Percentiles rank a stretch among this genome's conserved stretches.
Conservation (phyloP, 208 protist species). For the Wallacemonas sp. region DNA sequence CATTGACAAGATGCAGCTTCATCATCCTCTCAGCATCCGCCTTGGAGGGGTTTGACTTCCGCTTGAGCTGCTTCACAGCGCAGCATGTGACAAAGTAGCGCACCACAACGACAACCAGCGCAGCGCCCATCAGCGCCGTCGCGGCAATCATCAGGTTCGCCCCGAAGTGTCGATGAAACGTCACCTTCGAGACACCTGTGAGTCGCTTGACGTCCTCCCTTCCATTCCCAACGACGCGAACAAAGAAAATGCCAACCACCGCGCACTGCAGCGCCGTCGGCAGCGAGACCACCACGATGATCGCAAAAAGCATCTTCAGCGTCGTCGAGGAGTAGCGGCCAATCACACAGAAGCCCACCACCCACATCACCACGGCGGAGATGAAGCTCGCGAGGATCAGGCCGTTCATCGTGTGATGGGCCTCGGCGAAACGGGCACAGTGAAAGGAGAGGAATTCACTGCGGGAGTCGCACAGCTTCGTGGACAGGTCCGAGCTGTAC, state of each 20-base stretch:
- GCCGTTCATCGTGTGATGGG: slow-evolving; percentile 49
- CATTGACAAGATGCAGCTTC: slow-evolving; percentile 58
- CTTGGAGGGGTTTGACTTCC: slow-evolving; percentile 20
- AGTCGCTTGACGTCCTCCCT: slow-evolving; percentile 18
- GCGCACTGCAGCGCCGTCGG: slow-evolving; percentile 49
- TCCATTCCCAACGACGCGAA: slow-evolving; percentile 34
- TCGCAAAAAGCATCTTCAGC: slow-evolving; percentile 22
- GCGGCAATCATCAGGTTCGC: slow-evolving; percentile 46
- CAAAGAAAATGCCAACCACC: slow-evolving; percentile 45
- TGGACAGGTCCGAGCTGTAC: slow-evolving; percentile 18
- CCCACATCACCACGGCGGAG: slow-evolving; percentile 29
- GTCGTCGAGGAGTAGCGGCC: slow-evolving; percentile 35
- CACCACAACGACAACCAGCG: slow-evolving; percentile 26
- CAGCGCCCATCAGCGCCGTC: slow-evolving; percentile 32
- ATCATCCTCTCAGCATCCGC: slow-evolving; percentile 42
- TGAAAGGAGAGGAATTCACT: slow-evolving; percentile 23
- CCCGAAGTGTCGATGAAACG: slow-evolving; percentile 31
- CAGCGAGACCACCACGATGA: slow-evolving; percentile 23
- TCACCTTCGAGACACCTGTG: slow-evolving; percentile 9
- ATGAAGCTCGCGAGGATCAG: slow-evolving; percentile 55
- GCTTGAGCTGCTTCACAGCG: slow-evolving; percentile 24
- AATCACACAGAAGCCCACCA: slow-evolving; percentile 36
- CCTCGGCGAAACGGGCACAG: slow-evolving; percentile 60
- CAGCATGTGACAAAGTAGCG: slow-evolving; percentile 31
- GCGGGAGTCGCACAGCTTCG: slow-evolving; percentile 41